These are phyloP conservation scores for Carex cristatella DNA, from an alignment of 176 grass and related monocot genomes.

Conservation along the genomic window DNA sequence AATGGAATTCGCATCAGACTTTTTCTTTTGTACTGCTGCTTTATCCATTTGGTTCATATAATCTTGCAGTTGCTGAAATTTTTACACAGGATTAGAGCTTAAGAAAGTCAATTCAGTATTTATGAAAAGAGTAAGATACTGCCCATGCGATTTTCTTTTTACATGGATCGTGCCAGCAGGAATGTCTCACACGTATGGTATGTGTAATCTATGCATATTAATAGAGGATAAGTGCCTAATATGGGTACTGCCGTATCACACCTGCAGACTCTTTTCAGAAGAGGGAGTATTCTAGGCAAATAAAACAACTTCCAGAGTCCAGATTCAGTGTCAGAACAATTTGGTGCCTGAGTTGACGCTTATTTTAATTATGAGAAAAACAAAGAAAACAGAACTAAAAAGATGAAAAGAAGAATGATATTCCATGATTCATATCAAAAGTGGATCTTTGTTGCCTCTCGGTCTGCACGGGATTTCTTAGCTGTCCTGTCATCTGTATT, in stretches of 20 bases:
- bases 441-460: too few species aligned
- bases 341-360: too few species aligned
- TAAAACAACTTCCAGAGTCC: too few species aligned
- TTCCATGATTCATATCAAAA: too few species aligned
- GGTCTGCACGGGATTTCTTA: too few species aligned
- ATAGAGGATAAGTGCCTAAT: not conserved
- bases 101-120: not conserved
- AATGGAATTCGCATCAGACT: constrained; percentile 53
- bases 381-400: too few species aligned
- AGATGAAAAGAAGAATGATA: too few species aligned
- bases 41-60: constrained; percentile 76
- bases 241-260: not conserved
- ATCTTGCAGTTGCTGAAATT: constrained; percentile 59
- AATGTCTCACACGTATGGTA: not conserved
- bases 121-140: not conserved
- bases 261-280: too few species aligned
- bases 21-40: constrained; percentile 36
- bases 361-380: too few species aligned
- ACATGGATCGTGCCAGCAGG: not conserved
- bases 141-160: not conserved
- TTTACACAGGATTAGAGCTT: not conserved
- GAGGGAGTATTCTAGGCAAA: too few species aligned
- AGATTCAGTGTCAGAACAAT: too few species aligned
- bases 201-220: not conserved
- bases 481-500: too few species aligned